These are phyloP conservation scores for Cystofilobasidium macerans DNA, from an alignment of 768 basidiomycete species.

Conservation along the genomic window DNA sequence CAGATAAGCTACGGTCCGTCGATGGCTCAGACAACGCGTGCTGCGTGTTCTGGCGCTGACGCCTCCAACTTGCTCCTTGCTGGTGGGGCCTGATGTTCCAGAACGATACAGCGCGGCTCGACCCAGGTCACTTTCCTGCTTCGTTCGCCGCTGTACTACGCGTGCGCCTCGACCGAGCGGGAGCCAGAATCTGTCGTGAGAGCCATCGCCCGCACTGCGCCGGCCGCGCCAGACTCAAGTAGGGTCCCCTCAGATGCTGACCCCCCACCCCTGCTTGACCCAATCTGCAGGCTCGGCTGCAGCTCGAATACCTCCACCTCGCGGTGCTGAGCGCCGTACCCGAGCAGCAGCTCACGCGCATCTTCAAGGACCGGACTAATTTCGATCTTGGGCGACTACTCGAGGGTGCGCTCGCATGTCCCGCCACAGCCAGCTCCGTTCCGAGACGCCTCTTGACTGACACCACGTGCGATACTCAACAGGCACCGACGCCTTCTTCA, in stretches of 20 bases:
- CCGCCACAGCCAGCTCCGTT: neutral
- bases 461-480: neutral
- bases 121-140: constrained; percentile 76
- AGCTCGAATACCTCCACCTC: constrained; percentile 88
- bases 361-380: constrained; percentile 81
- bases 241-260: too few relatives aligned
- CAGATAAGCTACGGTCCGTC: constrained; percentile 51
- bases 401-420: constrained; percentile 33
- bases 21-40: too few relatives aligned
- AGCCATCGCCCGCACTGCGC: too few relatives aligned
- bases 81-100: constrained; percentile 8
- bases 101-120: constrained; percentile 72
- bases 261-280: neutral
- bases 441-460: too few relatives aligned
- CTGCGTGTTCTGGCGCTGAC: too few relatives aligned
- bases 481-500: constrained; percentile 76
- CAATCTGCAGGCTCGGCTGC: constrained; percentile 62
- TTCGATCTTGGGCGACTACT: constrained; percentile 58
- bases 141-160: constrained; percentile 80
- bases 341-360: constrained; percentile 64
- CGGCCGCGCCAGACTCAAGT: too few relatives aligned
- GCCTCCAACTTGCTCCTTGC: neutral
- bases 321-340: constrained; percentile 87
- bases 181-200: too few relatives aligned
- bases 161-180: constrained; percentile 52